These are phyloP conservation scores for Lagenaria siceraria DNA, from an alignment of 306 rosid genomes.

Conservation along the genomic window DNA sequence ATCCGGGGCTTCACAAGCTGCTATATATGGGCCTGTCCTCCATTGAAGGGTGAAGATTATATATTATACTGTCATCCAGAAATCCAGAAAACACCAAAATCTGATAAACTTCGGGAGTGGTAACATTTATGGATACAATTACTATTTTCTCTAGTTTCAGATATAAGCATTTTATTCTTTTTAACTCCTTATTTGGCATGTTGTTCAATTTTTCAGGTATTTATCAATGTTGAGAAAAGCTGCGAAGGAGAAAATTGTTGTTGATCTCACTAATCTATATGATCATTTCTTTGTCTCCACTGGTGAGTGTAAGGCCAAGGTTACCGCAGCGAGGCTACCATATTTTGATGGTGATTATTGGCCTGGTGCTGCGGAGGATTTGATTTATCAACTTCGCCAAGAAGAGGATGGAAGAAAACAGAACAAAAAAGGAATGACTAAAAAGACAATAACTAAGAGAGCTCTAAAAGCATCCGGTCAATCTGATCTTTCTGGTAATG, in stretches of 20 bases:
- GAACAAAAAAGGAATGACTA: conserved; percentile 79
- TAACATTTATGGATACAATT: conserved; percentile 18
- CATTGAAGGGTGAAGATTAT: conserved; percentile 98
- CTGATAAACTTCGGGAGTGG: conserved; percentile 99
- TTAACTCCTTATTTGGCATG: conserved; percentile 18
- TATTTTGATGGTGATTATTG: conserved; percentile 99
- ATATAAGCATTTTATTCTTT: conserved; percentile 6
- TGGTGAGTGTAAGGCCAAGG: conserved; percentile 82
- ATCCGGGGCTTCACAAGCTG: conserved; percentile 90
- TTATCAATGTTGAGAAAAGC: conserved; percentile 89
- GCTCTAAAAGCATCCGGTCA: conserved; percentile 93
- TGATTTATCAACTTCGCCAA: conserved; percentile 87
- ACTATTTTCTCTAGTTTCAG: not conserved
- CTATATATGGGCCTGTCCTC: conserved; percentile 99
- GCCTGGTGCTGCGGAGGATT: conserved; percentile 99
- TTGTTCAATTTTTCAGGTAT: conserved; percentile 48
- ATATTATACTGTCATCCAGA: conserved; percentile 96
- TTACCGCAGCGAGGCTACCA: conserved; percentile 92
- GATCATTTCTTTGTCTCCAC: conserved; percentile 87
- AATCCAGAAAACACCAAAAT: conserved; percentile 97
- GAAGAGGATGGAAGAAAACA: conserved; percentile 95
- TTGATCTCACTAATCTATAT: conserved; percentile 69
- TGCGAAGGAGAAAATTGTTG: conserved; percentile 73
- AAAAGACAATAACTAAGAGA: conserved; percentile 83
- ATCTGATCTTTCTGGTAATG: conserved; percentile 89